phyloP scores from a whole-genome alignment of 257 asterid species.

The Jacaranda mimosifolia region DNA sequence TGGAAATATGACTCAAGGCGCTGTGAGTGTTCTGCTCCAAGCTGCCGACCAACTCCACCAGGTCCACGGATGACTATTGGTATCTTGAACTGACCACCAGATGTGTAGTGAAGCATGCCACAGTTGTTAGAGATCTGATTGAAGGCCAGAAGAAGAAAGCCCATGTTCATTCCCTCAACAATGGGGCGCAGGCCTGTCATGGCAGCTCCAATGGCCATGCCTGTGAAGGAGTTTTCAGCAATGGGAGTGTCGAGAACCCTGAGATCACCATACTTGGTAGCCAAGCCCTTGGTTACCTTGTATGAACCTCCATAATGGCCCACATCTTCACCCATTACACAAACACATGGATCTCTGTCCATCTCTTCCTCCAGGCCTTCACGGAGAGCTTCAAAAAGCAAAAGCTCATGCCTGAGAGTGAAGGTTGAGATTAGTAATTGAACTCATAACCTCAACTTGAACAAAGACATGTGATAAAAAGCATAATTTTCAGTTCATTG shows the following conservation, averaged over 20 bases:
- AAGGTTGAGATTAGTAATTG: conserved; percentile 2
- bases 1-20: conserved; percentile 86
- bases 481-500: not conserved
- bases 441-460: conserved; percentile 8
- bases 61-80: conserved; percentile 91
- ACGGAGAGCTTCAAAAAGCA: conserved; percentile 85
- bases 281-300: conserved; percentile 82
- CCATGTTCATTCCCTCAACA: conserved; percentile 95
- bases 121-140: conserved; percentile 92
- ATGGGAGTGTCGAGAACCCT: conserved; percentile 91
- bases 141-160: conserved; percentile 84
- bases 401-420: conserved; percentile 73
- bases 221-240: conserved; percentile 88
- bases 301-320: conserved; percentile 94
- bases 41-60: conserved; percentile 96
- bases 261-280: conserved; percentile 78
- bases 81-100: conserved; percentile 86
- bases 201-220: conserved; percentile 90
- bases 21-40: conserved; percentile 93
- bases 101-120: conserved; percentile 93
- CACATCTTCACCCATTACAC: conserved; percentile 85
- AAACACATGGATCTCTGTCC: conserved; percentile 81
- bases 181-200: conserved; percentile 88
- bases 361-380: conserved; percentile 94
- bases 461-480: not conserved